Base-by-base conservation (phyloP, 768 basidiomycete genomes). In the Royoungia palumana region DNA sequence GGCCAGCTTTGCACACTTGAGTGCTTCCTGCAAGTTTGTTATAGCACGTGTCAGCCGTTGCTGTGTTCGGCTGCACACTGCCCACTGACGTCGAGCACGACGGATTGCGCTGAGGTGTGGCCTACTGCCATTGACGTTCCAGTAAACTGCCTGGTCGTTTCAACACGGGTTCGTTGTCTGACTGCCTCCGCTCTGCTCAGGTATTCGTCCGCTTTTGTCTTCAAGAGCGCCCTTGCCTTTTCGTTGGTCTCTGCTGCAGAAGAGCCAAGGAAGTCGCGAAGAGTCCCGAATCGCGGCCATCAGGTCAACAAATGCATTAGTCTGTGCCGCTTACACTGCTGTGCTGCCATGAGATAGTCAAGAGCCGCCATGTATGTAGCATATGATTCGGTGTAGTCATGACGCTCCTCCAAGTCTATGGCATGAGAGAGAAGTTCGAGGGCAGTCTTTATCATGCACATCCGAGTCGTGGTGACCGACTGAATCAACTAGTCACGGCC, bases 341-440 rank as follows among this genome's bases (percentile, higher is more conserved):
- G n/a, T n/a, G n/a, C n/a, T n/a, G n/a, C n/a, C n/a, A n/a, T n/a
- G n/a, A n/a, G n/a, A n/a, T n/a, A n/a, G n/a, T n/a, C n/a, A n/a
- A n/a, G n/a, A n/a, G n/a, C n/a, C n/a, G n/a, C n/a, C n/a, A 30
- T 85, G 72, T 95, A 94, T 56, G 83, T 78, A 70, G 88, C 93
- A 79, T 89, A 94, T 16, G 94, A 93, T 63, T 93, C 91, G 7
- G 80, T 75, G 72, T 96, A 97, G 69, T 94, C 88, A 69, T 85
- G 83, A 67, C 88, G 89, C 47, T 80, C 79, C 72, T 98, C 95
- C 55, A 88, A 85, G 45, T 89, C 88, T 59, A 94, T 93, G 38
- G 93, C 93, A 60, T 80, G 78, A 66, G 93, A 87, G 14, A 96
- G 90, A 41, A 95, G 80, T 56, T 89, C 88, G 61, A 95, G 86